A percentile compares a stretch with the other conserved stretches of the same genome.
These are phyloP conservation scores for Chloris gayana DNA, from an alignment of 176 grass and related monocot species.

Conservation along the genomic window DNA sequence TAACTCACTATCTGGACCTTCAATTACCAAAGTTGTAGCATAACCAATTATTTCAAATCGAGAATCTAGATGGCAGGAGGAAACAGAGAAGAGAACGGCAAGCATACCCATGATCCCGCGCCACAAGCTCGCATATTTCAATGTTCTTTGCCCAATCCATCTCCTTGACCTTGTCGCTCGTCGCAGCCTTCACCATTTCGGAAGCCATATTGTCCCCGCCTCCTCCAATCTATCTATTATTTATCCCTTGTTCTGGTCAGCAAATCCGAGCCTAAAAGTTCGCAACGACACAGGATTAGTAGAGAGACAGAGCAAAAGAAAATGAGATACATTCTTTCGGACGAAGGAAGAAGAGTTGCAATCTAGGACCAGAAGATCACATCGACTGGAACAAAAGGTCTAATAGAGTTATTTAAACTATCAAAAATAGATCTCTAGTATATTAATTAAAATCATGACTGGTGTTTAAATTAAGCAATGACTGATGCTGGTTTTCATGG, in stretches of 20 bases:
- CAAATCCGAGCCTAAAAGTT: constrained; percentile 40
- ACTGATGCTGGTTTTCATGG: too few relatives aligned
- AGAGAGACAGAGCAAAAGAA: neutral
- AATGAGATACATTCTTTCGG: neutral
- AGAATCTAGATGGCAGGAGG: neutral
- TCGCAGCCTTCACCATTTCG: constrained; percentile 89
- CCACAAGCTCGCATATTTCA: constrained; percentile 97
- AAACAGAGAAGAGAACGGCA: neutral
- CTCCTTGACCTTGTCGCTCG: constrained; percentile 88
- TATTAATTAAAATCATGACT: too few relatives aligned
- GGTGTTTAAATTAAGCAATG: too few relatives aligned
- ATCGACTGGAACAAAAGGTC: neutral
- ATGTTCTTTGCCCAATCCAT: constrained; percentile 96
- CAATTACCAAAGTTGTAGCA: too few relatives aligned
- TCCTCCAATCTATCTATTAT: neutral
- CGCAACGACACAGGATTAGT: neutral
- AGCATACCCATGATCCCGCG: constrained; percentile 72
- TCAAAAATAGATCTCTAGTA: too few relatives aligned
- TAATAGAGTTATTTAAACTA: too few relatives aligned
- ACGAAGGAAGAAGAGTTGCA: constrained; percentile 7
- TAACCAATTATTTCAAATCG: neutral
- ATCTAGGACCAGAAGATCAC: constrained; percentile 33
- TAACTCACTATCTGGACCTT: too few relatives aligned
- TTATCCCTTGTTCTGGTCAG: neutral
- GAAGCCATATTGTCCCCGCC: constrained; percentile 50